phyloP scores from a whole-genome alignment of 2,329 filamentous ascomycete species.

The Colletotrichum camelliae region DNA sequence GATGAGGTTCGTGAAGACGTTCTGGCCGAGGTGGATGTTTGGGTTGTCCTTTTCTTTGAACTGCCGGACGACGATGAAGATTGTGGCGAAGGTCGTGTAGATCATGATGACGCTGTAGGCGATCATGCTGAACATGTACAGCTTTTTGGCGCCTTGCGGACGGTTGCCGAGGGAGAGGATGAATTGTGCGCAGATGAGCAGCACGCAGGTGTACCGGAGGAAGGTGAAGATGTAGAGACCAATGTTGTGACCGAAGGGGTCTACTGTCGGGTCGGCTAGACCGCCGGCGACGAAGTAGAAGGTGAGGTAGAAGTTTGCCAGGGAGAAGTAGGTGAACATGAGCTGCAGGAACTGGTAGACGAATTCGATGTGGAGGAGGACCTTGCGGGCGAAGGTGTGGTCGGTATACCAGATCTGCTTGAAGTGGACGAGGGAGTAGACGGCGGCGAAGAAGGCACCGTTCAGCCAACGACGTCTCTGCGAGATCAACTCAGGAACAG shows the following conservation, averaged over 20 bases:
- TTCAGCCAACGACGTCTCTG: conserved; percentile 97
- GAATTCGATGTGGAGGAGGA: conserved; percentile 93
- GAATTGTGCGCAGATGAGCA: conserved; percentile 94
- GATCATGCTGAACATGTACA: conserved; percentile 88
- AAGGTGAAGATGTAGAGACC: conserved; percentile 86
- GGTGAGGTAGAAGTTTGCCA: conserved; percentile 98
- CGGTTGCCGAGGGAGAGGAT: conserved; percentile 96
- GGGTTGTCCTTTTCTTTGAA: conserved; percentile 59
- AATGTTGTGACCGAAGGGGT: conserved; percentile 90
- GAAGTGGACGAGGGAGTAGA: conserved; percentile 96
- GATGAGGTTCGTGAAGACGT: conserved; percentile 94
- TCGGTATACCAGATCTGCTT: conserved; percentile 92
- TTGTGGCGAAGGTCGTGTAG: conserved; percentile 87
- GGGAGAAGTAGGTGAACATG: conserved; percentile 95
- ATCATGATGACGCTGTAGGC: conserved; percentile 94
- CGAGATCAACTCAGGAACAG: conserved; percentile 95
- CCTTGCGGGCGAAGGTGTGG: conserved; percentile 86
- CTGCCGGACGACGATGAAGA: conserved; percentile 90
- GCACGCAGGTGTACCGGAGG: conserved; percentile 81
- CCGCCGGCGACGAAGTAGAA: conserved; percentile 98
- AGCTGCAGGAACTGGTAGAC: conserved; percentile 93
- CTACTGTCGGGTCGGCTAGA: conserved; percentile 76
- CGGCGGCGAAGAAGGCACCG: conserved; percentile 96
- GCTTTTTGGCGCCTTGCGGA: conserved; percentile 89
- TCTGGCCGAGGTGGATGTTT: conserved; percentile 70